These are phyloP conservation scores for Ceratobasidium sp. DNA, from an alignment of 1,284 basidiomycete genomes.

Conservation along the genomic window DNA sequence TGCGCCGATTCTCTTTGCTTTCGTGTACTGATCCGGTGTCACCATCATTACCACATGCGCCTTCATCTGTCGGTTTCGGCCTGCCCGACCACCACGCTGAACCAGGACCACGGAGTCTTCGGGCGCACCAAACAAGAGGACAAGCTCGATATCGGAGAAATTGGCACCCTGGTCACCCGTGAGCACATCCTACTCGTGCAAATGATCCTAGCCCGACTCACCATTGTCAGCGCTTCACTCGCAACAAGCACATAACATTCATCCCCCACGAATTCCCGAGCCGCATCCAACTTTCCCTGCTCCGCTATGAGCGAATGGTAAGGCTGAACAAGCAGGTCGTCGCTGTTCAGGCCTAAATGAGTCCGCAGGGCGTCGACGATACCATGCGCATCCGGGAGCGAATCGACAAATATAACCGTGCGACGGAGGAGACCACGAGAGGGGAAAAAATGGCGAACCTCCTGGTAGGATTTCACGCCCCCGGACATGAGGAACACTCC, in stretches of 20 bases:
- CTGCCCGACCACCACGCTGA: neutral
- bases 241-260: neutral
- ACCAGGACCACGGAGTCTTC: neutral
- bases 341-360: neutral
- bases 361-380: neutral
- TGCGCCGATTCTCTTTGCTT: neutral
- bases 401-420: conserved; percentile 2
- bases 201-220: neutral
- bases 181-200: neutral
- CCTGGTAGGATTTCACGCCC: neutral
- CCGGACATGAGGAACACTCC: neutral
- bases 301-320: conserved; percentile 1
- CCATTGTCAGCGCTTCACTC: conserved; percentile 7
- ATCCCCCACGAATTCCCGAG: neutral
- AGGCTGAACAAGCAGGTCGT: neutral
- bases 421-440: neutral
- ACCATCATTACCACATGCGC: conserved; percentile 17
- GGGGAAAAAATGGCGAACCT: neutral
- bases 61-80: neutral
- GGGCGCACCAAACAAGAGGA: conserved; percentile 1
- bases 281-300: neutral
- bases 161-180: neutral
- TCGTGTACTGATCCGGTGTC: neutral
- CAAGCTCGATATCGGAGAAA: neutral
- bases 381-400: neutral